phyloP scores from a whole-genome alignment of 2,329 filamentous ascomycete genomes.

The Pseudofabraea citricarpa region DNA sequence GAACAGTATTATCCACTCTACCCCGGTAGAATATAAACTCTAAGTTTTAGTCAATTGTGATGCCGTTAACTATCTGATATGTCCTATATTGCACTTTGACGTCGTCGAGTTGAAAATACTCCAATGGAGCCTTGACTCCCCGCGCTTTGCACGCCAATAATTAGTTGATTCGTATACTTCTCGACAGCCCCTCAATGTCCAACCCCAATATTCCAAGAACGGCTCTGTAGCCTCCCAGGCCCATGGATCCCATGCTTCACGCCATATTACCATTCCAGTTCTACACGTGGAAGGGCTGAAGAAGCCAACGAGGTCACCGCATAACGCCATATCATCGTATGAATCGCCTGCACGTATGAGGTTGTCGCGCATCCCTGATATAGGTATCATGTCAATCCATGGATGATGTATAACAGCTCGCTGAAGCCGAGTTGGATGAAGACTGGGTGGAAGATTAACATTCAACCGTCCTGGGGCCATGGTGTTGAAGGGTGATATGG shows the following conservation, averaged over 20 bases:
- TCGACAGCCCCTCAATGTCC: background rate
- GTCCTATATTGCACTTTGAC: no score
- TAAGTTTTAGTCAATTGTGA: no score
- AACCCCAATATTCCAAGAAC: background rate
- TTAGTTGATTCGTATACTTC: background rate
- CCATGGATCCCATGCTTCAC: background rate
- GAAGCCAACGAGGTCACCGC: background rate
- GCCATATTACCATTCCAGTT: background rate
- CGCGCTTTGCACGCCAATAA: background rate
- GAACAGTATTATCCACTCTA: no score
- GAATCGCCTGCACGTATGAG: conserved; percentile 24
- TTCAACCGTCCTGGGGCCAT: no score
- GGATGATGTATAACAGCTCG: conserved; percentile 18
- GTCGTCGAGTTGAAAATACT: no score
- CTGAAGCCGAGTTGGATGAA: conserved; percentile 11
- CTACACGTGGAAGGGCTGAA: background rate
- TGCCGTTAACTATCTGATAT: no score
- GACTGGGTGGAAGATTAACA: no score
- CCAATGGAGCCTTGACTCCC: no score
- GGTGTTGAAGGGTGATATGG: no score
- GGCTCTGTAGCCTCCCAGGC: background rate
- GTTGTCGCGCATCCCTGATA: conserved; percentile 25
- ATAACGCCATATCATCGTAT: conserved; percentile 22
- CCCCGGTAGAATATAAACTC: no score
- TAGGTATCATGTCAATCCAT: conserved; percentile 27